Conservation (phyloP, 2,329 filamentous ascomycete species). For the Stachybotrys echinatus region DNA sequence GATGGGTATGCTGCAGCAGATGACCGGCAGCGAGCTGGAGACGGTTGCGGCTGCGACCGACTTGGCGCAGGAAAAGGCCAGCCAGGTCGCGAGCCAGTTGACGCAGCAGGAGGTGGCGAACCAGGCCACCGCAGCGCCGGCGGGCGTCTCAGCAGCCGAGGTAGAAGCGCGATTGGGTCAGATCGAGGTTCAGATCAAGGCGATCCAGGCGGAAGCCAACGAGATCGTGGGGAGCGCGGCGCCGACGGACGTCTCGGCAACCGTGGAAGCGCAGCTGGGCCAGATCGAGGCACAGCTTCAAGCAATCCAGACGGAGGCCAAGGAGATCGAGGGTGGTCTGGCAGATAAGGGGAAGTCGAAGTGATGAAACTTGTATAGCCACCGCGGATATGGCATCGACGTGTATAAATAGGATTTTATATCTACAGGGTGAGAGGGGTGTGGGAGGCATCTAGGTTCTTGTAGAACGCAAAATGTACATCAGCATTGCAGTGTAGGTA, state of each 20-base stretch:
- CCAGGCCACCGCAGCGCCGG: not conserved
- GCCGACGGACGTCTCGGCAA: not conserved
- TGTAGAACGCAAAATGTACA: not conserved
- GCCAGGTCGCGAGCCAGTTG: not conserved
- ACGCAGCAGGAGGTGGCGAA: not conserved
- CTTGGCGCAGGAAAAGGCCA: not conserved
- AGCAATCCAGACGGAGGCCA: slow-evolving; percentile 6
- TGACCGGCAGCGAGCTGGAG: not conserved
- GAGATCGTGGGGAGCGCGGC: no score
- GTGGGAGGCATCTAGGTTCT: slow-evolving; percentile 9
- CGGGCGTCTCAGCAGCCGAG: not conserved
- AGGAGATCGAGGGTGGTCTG: slow-evolving; percentile 15
- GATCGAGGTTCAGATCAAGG: slow-evolving; percentile 9
- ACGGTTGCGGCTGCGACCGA: not conserved
- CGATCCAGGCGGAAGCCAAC: slow-evolving; percentile 2
- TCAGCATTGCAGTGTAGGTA: slow-evolving; percentile 2
- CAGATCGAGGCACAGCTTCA: slow-evolving; percentile 13
- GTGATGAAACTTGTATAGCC: slow-evolving; percentile 4
- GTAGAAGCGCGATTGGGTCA: no score
- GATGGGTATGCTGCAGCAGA: slow-evolving; percentile 21
- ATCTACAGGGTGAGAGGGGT: slow-evolving; percentile 2
- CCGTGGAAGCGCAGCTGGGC: slow-evolving; percentile 3
- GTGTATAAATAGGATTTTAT: not conserved
- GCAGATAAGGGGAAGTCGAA: not conserved
- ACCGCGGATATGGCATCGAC: not conserved